A percentile compares a stretch with the other conserved stretches of the same genome.
Evolutionary conservation across 83 land plant species (phyloP).

Genomic region (Picea abies): DNA sequence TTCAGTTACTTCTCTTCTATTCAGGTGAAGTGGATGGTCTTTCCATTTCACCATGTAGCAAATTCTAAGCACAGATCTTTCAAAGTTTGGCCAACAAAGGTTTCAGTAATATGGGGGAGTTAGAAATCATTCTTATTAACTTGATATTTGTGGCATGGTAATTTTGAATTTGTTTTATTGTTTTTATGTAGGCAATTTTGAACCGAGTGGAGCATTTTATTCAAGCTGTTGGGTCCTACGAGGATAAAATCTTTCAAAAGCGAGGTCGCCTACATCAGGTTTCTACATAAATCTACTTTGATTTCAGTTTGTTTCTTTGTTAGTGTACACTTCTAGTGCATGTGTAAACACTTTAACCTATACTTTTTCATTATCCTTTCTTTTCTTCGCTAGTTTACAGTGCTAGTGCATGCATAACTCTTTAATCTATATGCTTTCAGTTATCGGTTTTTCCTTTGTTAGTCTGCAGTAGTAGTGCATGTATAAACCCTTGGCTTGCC

Average conservation of each 20-base stretch:
- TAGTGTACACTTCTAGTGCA: neutral
- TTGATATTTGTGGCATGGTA: neutral
- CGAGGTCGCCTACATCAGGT: conserved; percentile 82
- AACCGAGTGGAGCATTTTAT: conserved; percentile 83
- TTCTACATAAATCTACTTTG: neutral
- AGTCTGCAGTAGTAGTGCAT: too few species aligned
- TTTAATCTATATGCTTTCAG: too few species aligned
- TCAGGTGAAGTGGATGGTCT: neutral
- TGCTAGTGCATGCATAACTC: too few species aligned
- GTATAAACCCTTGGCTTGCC: too few species aligned
- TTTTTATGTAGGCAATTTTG: conserved; percentile 66
- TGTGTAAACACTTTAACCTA: neutral
- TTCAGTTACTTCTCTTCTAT: neutral
- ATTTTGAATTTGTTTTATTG: neutral
- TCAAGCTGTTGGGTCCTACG: conserved; percentile 81
- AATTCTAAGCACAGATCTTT: neutral
- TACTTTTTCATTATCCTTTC: neutral
- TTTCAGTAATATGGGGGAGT: neutral
- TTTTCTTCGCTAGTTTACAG: too few species aligned
- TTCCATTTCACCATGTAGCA: neutral
- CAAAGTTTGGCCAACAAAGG: neutral
- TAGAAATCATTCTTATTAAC: neutral
- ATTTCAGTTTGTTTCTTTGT: neutral
- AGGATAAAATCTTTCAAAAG: conserved; percentile 88
- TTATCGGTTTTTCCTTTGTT: too few species aligned